Evolutionary conservation across 78 protist genomes (phyloP), one percentile per base, ranked within the genome.

Genomic region (Isochrysis galbana): DNA sequence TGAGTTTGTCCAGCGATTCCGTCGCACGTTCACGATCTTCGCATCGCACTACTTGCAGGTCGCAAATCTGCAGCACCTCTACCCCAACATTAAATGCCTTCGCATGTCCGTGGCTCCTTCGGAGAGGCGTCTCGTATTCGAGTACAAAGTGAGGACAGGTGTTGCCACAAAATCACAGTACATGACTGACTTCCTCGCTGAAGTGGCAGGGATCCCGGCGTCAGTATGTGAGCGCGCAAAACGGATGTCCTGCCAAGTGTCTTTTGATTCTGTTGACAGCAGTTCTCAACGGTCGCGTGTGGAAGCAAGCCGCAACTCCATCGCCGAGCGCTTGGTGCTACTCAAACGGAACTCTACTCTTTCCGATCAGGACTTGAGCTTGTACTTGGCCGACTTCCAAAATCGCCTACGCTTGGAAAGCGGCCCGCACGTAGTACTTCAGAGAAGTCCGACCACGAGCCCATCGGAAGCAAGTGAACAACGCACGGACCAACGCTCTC

Each of bases 31-130:
- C 69, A 22, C 95, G 21, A 69, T 94, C 19, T 94, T 94, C 38
- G 92, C 61, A 22, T 95, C 96, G 38, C 96, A 94, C 77, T 93
- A 87, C 89, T 46, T 61, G 29, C 69, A 67, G 32, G 38, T 88
- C 25, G 38, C 47, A 21, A 2, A 22, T 54, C 78, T 88, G 44
- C 7, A 2, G n/a, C 0, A 14, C 22, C 22, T 61, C n/a, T 61
- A 88, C 55, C 44, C 82, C 14, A 67, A 32, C 82, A 42, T n/a
- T 14, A 5, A 5, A 11, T 11, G 39, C 39, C 32, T 14, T 3
- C 32, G 2, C 74, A 34, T 32, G 74, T 0, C 61, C 47, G 80
- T n/a, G 39, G 80, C 0, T 34, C 41, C 80, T 34, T 1, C 80
- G 39, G 41, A 70, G 39, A 4, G 41, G 44, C 46, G 45, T n/a